These are phyloP conservation scores for Malassezia vespertilionis DNA, from an alignment of 1,284 basidiomycete genomes.

Conservation along the genomic window DNA sequence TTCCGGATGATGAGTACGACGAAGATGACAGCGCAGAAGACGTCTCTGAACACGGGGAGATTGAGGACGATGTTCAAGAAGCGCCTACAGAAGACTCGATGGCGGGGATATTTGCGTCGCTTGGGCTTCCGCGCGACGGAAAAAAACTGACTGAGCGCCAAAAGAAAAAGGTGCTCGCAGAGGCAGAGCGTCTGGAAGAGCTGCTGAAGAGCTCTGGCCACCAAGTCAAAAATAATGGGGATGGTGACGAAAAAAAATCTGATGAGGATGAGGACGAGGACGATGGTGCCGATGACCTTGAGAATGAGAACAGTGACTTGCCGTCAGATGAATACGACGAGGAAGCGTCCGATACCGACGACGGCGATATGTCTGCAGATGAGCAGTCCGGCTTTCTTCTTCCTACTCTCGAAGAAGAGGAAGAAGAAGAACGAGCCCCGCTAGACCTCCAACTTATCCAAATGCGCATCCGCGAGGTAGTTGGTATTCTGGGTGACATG, in stretches of 20 bases:
- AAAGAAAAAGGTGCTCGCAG: slow-evolving; percentile 42
- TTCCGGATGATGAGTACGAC: slow-evolving; percentile 19
- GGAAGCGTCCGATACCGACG: slow-evolving; percentile 15
- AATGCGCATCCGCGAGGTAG: slow-evolving; percentile 75
- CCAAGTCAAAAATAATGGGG: slow-evolving; percentile 16
- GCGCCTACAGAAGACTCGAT: slow-evolving; percentile 13
- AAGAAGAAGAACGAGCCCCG: slow-evolving; percentile 55
- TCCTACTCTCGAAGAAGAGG: slow-evolving; percentile 69
- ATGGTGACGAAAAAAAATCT: slow-evolving; percentile 10
- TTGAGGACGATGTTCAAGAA: slow-evolving; percentile 19
- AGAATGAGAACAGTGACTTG: slow-evolving; percentile 11
- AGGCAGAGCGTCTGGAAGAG: slow-evolving; percentile 43
- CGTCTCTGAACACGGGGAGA: slow-evolving; percentile 19
- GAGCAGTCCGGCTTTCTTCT: slow-evolving; percentile 60
- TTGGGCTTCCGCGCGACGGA: slow-evolving; percentile 33
- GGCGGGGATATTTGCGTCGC: slow-evolving; percentile 20
- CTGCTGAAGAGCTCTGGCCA: slow-evolving; percentile 42
- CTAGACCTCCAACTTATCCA: slow-evolving; percentile 71
- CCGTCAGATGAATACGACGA: slow-evolving; percentile 41
- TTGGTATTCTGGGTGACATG: slow-evolving; percentile 57
- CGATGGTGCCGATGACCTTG: slow-evolving; percentile 16
- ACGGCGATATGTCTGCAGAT: slow-evolving; percentile 52
- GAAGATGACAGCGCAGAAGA: slow-evolving; percentile 11
- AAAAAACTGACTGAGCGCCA: slow-evolving; percentile 35
- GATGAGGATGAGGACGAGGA: slow-evolving; percentile 21